These are phyloP conservation scores for Cenchrus fungigraminus DNA, from an alignment of 176 grass and related monocot genomes.

Conservation along the genomic window DNA sequence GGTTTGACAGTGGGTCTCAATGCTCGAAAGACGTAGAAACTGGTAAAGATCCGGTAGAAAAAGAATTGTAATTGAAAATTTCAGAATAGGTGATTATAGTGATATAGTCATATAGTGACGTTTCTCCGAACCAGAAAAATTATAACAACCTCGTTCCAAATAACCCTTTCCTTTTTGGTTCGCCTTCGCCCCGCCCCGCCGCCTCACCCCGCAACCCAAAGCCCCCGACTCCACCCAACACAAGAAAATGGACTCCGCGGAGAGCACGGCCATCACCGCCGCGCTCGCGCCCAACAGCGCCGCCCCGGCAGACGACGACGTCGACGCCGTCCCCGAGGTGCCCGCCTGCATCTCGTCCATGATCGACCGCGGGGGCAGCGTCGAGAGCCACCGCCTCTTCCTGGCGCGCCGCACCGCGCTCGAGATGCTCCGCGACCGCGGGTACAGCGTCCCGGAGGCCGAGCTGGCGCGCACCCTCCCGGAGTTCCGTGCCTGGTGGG, in stretches of 20 bases:
- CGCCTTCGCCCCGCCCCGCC: too few species aligned
- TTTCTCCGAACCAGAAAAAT: too few species aligned
- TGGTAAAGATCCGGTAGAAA: too few species aligned
- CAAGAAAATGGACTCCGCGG: conserved; percentile 25
- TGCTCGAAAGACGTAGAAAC: too few species aligned
- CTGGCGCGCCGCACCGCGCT: conserved; percentile 80
- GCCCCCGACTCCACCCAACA: too few species aligned
- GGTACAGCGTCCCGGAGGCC: conserved; percentile 53
- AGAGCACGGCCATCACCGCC: conserved; percentile 21
- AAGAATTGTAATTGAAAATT: too few species aligned
- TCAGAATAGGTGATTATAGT: too few species aligned
- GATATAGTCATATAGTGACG: too few species aligned
- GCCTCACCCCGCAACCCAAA: too few species aligned
- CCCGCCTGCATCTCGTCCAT: conserved; percentile 61
- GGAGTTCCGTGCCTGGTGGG: conserved; percentile 81
- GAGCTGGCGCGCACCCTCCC: conserved; percentile 62
- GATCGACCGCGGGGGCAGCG: conserved; percentile 55
- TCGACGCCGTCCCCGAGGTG: conserved; percentile 25
- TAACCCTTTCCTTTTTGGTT: too few species aligned
- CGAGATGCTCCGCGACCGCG: conserved; percentile 92
- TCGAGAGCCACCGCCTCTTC: conserved; percentile 81
- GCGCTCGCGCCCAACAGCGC: not conserved
- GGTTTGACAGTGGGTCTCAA: too few species aligned
- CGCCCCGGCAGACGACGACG: not conserved
- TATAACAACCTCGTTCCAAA: too few species aligned